Evolutionary conservation across 805 yeast genomes (phyloP).

Genomic region (Zygotorulaspora danielsina): DNA sequence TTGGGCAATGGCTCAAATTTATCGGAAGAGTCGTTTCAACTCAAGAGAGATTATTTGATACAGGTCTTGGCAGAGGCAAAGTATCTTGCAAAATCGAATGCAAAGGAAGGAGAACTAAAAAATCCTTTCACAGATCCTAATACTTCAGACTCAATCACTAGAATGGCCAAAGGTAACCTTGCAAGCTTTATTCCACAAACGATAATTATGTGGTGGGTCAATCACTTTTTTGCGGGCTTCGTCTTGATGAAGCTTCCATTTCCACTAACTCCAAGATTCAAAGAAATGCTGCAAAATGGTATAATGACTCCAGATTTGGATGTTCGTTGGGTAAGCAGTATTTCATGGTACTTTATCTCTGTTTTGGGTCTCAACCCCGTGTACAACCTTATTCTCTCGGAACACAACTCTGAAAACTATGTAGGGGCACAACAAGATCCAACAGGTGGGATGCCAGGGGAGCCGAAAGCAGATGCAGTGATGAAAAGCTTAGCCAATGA

Average conservation of each 20-base stretch:
- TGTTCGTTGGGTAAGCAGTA: conserved; percentile 86
- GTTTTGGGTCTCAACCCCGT: conserved; percentile 79
- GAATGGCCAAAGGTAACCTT: conserved; percentile 74
- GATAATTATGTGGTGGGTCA: conserved; percentile 93
- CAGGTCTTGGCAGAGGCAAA: conserved; percentile 49
- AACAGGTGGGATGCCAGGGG: conserved; percentile 47
- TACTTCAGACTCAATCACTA: conserved; percentile 66
- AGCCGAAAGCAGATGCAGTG: conserved; percentile 57
- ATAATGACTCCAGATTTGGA: conserved; percentile 79
- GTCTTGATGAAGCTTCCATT: conserved; percentile 86
- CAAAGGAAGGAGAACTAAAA: conserved; percentile 38
- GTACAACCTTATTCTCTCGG: conserved; percentile 55
- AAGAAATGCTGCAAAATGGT: conserved; percentile 87
- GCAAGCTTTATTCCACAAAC: conserved; percentile 90
- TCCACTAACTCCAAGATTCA: conserved; percentile 84
- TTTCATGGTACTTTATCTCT: conserved; percentile 93
- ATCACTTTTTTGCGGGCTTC: conserved; percentile 87
- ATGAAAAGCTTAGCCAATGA: conserved; percentile 72
- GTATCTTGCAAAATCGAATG: conserved; percentile 47
- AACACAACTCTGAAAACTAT: conserved; percentile 29
- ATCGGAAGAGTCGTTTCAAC: conserved; percentile 47
- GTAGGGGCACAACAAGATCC: conserved; percentile 29
- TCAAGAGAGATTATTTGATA: conserved; percentile 47
- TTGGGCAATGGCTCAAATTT: conserved; percentile 51
- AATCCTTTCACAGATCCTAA: conserved; percentile 71